A percentile compares a stretch with the other conserved stretches of the same genome.
phyloP scores from a whole-genome alignment of 1,139 yeast species.

The Yamadazyma friedrichii region DNA sequence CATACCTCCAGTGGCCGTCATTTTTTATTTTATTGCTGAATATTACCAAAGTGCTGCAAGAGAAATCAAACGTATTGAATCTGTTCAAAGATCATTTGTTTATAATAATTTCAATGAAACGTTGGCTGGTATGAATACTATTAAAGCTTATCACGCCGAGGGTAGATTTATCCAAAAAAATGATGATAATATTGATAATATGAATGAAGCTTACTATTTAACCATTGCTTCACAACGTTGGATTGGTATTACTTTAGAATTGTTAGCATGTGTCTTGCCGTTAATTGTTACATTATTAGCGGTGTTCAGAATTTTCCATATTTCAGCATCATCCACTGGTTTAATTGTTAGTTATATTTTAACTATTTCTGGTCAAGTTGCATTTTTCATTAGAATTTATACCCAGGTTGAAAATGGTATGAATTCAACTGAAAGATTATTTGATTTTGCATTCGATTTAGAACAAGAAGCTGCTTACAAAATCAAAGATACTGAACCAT shows the following conservation, averaged over 20 bases:
- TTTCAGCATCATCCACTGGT: conserved; percentile 71
- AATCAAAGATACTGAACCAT: conserved; percentile 56
- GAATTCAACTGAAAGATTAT: conserved; percentile 81
- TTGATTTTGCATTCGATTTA: conserved; percentile 58
- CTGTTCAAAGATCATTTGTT: conserved; percentile 71
- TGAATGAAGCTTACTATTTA: conserved; percentile 74
- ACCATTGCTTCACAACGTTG: conserved; percentile 76
- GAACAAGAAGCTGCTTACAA: conserved; percentile 46
- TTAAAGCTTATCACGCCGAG: conserved; percentile 59
- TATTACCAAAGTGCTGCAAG: conserved; percentile 70
- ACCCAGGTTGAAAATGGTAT: conserved; percentile 82
- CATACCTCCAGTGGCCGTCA: conserved; percentile 22
- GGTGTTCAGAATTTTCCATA: conserved; percentile 62
- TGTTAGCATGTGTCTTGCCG: conserved; percentile 50
- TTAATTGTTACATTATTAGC: conserved; percentile 60
- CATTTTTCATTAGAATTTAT: conserved; percentile 51
- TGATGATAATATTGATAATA: conserved; percentile 52
- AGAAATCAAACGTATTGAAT: conserved; percentile 81
- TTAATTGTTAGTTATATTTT: conserved; percentile 64
- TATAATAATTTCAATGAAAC: conserved; percentile 78
- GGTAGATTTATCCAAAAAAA: conserved; percentile 51
- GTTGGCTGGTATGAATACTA: conserved; percentile 68
- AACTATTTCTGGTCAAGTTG: conserved; percentile 50
- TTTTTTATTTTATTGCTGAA: conserved; percentile 38
- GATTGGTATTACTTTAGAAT: conserved; percentile 69